Conservation (phyloP, 768 basidiomycete species). For the Hericium erinaceus region DNA sequence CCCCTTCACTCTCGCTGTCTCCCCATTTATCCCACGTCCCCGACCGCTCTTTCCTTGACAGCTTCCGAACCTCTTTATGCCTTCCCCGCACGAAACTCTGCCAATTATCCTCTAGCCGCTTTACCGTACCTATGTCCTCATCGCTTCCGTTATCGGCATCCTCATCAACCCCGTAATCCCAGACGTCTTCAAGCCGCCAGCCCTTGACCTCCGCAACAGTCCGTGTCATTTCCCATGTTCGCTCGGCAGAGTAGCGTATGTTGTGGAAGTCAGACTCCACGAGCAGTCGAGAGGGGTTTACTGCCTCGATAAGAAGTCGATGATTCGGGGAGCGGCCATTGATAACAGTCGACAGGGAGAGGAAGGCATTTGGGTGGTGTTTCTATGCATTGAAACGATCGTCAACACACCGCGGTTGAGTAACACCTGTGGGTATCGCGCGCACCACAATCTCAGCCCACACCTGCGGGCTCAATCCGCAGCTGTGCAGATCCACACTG, state of each 20-base stretch:
- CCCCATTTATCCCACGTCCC: constrained; percentile 10
- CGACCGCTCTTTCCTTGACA: neutral
- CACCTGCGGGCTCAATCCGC: constrained; percentile 70
- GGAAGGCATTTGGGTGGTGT: constrained; percentile 66
- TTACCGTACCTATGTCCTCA: constrained; percentile 53
- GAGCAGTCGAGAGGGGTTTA: constrained; percentile 59
- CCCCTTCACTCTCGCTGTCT: constrained; percentile 5
- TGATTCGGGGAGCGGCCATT: constrained; percentile 65
- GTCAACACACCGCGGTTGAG: neutral
- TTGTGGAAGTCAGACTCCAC: constrained; percentile 82
- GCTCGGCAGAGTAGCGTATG: constrained; percentile 42
- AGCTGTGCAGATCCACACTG: constrained; percentile 86
- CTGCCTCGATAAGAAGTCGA: constrained; percentile 52
- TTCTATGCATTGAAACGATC: constrained; percentile 33
- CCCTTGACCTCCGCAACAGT: constrained; percentile 67
- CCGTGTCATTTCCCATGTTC: constrained; percentile 72
- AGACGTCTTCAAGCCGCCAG: constrained; percentile 54
- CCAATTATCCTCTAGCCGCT: constrained; percentile 68
- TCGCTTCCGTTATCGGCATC: constrained; percentile 1
- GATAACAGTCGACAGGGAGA: constrained; percentile 83
- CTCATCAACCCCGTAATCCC: constrained; percentile 34
- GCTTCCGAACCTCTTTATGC: constrained; percentile 21
- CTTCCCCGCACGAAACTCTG: constrained; percentile 41
- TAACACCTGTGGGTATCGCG: neutral
- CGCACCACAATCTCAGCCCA: constrained; percentile 70